phyloP scores from a whole-genome alignment of 345 rosid genomes.

The Iberis pinnata region DNA sequence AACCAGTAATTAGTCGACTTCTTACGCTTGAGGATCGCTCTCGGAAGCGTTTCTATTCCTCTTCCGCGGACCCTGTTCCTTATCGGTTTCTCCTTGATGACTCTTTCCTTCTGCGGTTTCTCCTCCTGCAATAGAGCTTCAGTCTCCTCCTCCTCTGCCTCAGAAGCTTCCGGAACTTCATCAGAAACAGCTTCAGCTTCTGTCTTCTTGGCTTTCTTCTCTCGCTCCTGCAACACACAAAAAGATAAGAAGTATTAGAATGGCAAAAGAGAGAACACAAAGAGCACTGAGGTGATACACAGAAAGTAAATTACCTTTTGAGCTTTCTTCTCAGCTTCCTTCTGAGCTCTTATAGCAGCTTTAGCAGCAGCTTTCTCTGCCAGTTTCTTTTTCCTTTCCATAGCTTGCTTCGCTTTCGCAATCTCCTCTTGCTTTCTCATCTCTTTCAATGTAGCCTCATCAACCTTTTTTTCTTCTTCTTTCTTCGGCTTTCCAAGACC shows the following conservation, averaged over 20 bases:
- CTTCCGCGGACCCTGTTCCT: conserved; percentile 47
- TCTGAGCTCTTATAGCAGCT: conserved; percentile 65
- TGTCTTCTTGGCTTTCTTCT: conserved; percentile 70
- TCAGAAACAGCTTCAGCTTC: conserved; percentile 47
- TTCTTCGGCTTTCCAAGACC: conserved; percentile 30
- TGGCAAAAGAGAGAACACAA: neutral
- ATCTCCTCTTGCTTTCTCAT: conserved; percentile 70
- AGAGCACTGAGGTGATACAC: neutral
- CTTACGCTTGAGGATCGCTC: conserved; percentile 63
- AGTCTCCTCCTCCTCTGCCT: conserved; percentile 41
- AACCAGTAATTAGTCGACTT: conserved; percentile 66
- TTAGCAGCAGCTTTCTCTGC: conserved; percentile 78
- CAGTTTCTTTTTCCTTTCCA: conserved; percentile 79
- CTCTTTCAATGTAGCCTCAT: conserved; percentile 61
- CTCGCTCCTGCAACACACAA: conserved; percentile 55
- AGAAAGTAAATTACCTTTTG: conserved; percentile 41
- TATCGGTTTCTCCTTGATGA: conserved; percentile 37
- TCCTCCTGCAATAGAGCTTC: conserved; percentile 28
- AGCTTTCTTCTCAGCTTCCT: conserved; percentile 77
- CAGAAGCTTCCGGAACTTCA: conserved; percentile 42
- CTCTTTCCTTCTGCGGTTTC: conserved; percentile 36
- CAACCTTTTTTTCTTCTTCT: conserved; percentile 34
- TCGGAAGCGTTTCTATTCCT: conserved; percentile 56
- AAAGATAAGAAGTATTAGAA: neutral
- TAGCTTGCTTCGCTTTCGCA: conserved; percentile 62